Evolutionary conservation across 2,329 filamentous ascomycete species (phyloP).

Genomic region (Orbilia brochopaga): DNA sequence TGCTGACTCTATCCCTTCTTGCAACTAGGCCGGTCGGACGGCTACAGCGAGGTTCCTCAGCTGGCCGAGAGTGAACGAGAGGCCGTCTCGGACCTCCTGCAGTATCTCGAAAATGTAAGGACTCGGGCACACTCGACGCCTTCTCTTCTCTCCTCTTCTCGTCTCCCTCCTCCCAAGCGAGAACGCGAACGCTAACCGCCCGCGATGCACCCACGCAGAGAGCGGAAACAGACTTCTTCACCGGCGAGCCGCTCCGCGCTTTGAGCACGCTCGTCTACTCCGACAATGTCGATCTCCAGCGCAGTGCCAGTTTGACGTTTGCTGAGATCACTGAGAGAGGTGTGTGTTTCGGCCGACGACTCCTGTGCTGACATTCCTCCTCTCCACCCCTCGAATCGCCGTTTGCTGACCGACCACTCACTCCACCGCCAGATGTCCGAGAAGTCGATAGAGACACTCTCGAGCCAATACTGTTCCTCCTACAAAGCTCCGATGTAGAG

Average conservation of each 20-base stretch:
- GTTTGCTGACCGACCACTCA: conserved; percentile 31
- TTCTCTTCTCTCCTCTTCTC: conserved; percentile 9
- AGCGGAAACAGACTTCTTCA: conserved; percentile 97
- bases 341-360: conserved; percentile 61
- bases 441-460: conserved; percentile 94
- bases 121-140: conserved; percentile 51
- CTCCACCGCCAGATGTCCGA: conserved; percentile 74
- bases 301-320: conserved; percentile 96
- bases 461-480: conserved; percentile 90
- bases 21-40: conserved; percentile 47
- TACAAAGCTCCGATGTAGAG: conserved; percentile 94
- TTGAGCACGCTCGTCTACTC: conserved; percentile 97
- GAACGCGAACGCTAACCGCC: conserved; percentile 14
- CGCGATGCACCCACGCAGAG: conserved; percentile 68
- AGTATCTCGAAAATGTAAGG: conserved; percentile 92
- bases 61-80: conserved; percentile 95
- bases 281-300: conserved; percentile 96
- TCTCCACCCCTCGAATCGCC: background rate
- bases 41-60: conserved; percentile 68
- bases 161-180: too few species aligned
- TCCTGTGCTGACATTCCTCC: background rate
- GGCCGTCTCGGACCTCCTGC: conserved; percentile 90
- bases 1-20: conserved; percentile 14
- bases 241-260: conserved; percentile 89
- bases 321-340: conserved; percentile 98